Evolutionary conservation across 1,284 basidiomycete genomes (phyloP).

Genomic region (Mycena sp.): DNA sequence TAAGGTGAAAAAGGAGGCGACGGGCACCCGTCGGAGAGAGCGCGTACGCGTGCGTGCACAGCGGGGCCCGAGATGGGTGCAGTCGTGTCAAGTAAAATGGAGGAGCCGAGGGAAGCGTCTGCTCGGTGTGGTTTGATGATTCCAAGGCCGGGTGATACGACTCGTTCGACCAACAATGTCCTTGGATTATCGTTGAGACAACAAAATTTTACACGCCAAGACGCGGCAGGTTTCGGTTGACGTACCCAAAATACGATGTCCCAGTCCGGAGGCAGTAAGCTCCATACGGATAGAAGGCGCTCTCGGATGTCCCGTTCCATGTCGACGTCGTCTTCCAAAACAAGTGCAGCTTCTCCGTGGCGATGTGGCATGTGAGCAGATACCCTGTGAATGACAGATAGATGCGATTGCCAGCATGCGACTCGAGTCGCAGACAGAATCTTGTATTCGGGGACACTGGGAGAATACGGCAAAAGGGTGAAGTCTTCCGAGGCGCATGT

Average conservation of each 20-base stretch:
- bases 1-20: slow-evolving; percentile 62
- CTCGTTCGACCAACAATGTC: slow-evolving; percentile 81
- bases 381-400: slow-evolving; percentile 56
- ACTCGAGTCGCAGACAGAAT: slow-evolving; percentile 66
- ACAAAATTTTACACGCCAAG: not conserved
- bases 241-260: slow-evolving; percentile 80
- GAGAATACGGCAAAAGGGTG: slow-evolving; percentile 48
- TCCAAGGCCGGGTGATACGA: slow-evolving; percentile 45
- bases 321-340: slow-evolving; percentile 85
- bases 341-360: slow-evolving; percentile 46
- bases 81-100: slow-evolving; percentile 34
- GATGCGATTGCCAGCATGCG: slow-evolving; percentile 82
- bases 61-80: slow-evolving; percentile 67
- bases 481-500: slow-evolving; percentile 61
- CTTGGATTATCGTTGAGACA: slow-evolving; percentile 43
- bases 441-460: slow-evolving; percentile 54
- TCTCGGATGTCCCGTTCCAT: slow-evolving; percentile 73
- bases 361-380: not conserved
- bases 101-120: not conserved
- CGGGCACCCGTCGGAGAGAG: slow-evolving; percentile 64
- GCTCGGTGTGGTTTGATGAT: no score
- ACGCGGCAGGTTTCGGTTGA: not conserved
- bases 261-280: slow-evolving; percentile 69
- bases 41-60: slow-evolving; percentile 77
- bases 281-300: slow-evolving; percentile 63